A percentile compares a stretch with the other conserved stretches of the same genome.
Evolutionary conservation across 2,329 filamentous ascomycete species (phyloP).

Genomic region (Monilinia vaccinii-corymbosi): DNA sequence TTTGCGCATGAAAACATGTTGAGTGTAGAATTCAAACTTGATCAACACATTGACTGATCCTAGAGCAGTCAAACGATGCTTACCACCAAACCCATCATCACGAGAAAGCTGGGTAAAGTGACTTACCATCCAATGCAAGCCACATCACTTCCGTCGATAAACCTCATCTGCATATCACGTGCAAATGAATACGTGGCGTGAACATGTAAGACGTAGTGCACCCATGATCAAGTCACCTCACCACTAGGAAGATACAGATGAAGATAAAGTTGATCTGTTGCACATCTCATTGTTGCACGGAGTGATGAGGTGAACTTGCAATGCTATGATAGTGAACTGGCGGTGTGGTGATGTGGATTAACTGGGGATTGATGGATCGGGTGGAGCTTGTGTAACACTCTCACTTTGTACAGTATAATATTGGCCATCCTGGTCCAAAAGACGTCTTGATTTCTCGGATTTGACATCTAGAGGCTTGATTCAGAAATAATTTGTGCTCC

Average conservation of each 20-base stretch:
- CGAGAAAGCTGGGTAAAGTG: neutral
- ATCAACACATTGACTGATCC: neutral
- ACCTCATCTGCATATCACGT: neutral
- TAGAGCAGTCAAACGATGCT: neutral
- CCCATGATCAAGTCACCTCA: conserved; percentile 3
- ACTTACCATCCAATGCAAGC: conserved; percentile 3
- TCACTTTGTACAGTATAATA: neutral
- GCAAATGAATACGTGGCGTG: conserved; percentile 3
- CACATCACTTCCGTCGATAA: neutral
- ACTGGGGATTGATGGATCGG: neutral
- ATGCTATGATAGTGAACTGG: neutral
- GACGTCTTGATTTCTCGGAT: neutral
- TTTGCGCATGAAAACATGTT: neutral
- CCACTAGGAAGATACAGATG: conserved; percentile 1
- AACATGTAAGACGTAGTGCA: neutral
- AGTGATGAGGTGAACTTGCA: neutral
- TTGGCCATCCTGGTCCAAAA: neutral
- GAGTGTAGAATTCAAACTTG: no score
- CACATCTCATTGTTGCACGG: conserved; percentile 10
- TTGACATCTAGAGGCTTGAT: neutral
- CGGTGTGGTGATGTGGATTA: conserved; percentile 1
- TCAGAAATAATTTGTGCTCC: conserved; percentile 25
- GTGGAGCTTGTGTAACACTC: conserved; percentile 5
- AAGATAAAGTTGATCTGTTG: neutral
- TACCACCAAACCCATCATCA: neutral